These are phyloP conservation scores for Tubosaeta brunneosetosa DNA, from an alignment of 768 basidiomycete species.

Conservation along the genomic window DNA sequence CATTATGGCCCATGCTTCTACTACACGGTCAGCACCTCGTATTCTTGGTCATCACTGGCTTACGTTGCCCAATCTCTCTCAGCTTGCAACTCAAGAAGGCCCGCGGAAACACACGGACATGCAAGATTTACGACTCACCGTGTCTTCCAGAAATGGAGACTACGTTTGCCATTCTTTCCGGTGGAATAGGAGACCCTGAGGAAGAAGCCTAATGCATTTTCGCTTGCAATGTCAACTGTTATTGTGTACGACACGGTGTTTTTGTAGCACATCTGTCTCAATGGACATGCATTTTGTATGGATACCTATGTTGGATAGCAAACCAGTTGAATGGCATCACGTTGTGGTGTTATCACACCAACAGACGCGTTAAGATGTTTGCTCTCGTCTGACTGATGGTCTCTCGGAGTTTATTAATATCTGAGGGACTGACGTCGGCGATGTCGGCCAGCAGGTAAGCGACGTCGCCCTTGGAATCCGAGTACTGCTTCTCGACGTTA, in stretches of 20 bases:
- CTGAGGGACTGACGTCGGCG: constrained; percentile 76
- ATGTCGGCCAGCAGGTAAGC: constrained; percentile 99
- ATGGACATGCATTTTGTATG: constrained; percentile 6
- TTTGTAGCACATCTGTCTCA: neutral
- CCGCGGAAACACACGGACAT: constrained; percentile 85
- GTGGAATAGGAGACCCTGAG: constrained; percentile 93
- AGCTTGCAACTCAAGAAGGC: constrained; percentile 91
- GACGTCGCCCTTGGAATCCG: constrained; percentile 91
- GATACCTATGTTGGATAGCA: constrained; percentile 15
- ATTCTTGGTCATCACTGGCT: neutral
- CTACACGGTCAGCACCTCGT: constrained; percentile 65
- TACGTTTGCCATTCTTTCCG: constrained; percentile 86
- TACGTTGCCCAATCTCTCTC: constrained; percentile 6
- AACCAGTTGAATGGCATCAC: constrained; percentile 49
- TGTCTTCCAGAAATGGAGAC: constrained; percentile 96
- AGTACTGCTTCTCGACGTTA: constrained; percentile 99
- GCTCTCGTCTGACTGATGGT: constrained; percentile 73
- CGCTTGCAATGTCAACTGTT: neutral
- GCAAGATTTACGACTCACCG: constrained; percentile 97
- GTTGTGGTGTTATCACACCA: constrained; percentile 45
- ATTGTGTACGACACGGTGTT: neutral
- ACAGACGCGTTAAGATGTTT: constrained; percentile 86
- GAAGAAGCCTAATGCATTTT: constrained; percentile 50
- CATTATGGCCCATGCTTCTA: constrained; percentile 98
- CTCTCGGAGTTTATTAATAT: constrained; percentile 74